Percentiles rank a stretch among this genome's conserved stretches.
Conservation (phyloP, 768 basidiomycete species). For the Trametes gibbosa region DNA sequence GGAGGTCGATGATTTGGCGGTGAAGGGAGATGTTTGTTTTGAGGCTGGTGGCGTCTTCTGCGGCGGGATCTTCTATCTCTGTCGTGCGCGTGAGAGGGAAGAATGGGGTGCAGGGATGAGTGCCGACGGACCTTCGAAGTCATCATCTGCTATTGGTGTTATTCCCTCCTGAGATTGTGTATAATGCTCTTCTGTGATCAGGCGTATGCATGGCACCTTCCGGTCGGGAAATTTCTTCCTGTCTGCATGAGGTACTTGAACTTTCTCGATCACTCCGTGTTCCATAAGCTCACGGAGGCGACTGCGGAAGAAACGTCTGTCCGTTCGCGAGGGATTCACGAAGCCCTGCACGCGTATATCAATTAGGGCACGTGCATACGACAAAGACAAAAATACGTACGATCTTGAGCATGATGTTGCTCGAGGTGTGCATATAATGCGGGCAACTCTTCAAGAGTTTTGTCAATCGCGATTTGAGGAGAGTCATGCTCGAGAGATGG, state of each 20-base stretch:
- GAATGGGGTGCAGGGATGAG: slow-evolving; percentile 23
- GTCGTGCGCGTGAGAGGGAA: slow-evolving; percentile 19
- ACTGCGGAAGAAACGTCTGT: slow-evolving; percentile 80
- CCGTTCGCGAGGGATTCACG: slow-evolving; percentile 66
- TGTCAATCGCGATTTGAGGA: slow-evolving; percentile 68
- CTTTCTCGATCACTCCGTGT: slow-evolving; percentile 71
- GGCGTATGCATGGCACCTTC: slow-evolving; percentile 64
- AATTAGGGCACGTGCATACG: neutral
- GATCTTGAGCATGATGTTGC: slow-evolving; percentile 74
- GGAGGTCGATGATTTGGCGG: slow-evolving; percentile 71
- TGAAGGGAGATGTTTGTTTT: slow-evolving; percentile 71
- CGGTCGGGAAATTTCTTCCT: slow-evolving; percentile 40
- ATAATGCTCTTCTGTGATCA: slow-evolving; percentile 43
- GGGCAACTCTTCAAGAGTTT: slow-evolving; percentile 70
- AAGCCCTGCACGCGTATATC: slow-evolving; percentile 55
- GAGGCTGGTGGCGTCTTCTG: slow-evolving; percentile 21
- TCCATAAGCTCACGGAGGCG: slow-evolving; percentile 71
- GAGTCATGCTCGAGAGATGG: slow-evolving; percentile 70
- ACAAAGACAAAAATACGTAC: slow-evolving; percentile 41
- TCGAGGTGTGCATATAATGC: slow-evolving; percentile 67
- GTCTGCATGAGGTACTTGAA: slow-evolving; percentile 62
- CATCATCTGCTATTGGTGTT: neutral
- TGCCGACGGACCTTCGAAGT: slow-evolving; percentile 15
- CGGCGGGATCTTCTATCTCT: slow-evolving; percentile 13
- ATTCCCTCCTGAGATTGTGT: slow-evolving; percentile 1